A percentile compares a stretch with the other conserved stretches of the same genome.
These are phyloP conservation scores for Diaporthe vexans DNA, from an alignment of 2,329 filamentous ascomycete species.

Conservation along the genomic window DNA sequence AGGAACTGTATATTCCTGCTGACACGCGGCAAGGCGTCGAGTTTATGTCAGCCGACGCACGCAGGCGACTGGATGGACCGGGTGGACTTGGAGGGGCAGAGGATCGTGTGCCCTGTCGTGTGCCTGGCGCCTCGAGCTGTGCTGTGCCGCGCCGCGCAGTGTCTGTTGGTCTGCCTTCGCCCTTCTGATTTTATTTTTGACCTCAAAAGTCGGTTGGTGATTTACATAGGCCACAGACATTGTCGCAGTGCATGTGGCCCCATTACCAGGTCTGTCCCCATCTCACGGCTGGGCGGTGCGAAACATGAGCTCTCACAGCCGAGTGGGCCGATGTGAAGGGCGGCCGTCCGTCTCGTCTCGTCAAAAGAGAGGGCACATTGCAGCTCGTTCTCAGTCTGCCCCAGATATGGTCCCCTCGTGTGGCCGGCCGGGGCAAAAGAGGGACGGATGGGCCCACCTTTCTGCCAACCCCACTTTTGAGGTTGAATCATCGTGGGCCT, in stretches of 20 bases:
- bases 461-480: conserved; percentile 22
- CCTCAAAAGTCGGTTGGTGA: conserved; percentile 7
- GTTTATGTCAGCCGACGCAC: conserved; percentile 29
- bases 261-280: neutral
- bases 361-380: neutral
- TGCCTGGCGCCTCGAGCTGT: neutral
- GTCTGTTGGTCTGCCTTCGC: neutral
- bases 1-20: conserved; percentile 28
- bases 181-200: conserved; percentile 3
- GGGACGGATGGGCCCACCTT: neutral
- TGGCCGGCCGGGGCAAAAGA: neutral
- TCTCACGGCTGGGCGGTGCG: conserved; percentile 9
- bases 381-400: neutral
- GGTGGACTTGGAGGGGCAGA: neutral
- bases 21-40: conserved; percentile 23
- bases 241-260: conserved; percentile 22
- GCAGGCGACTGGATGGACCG: neutral
- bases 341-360: conserved; percentile 14
- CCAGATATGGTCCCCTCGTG: conserved; percentile 16
- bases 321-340: neutral
- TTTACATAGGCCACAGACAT: neutral
- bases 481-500: conserved; percentile 25
- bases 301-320: conserved; percentile 1
- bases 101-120: neutral
- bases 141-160: neutral